These are phyloP conservation scores for Phytophthora aleatoria DNA, from an alignment of 352 stramenopile species.

Conservation along the genomic window DNA sequence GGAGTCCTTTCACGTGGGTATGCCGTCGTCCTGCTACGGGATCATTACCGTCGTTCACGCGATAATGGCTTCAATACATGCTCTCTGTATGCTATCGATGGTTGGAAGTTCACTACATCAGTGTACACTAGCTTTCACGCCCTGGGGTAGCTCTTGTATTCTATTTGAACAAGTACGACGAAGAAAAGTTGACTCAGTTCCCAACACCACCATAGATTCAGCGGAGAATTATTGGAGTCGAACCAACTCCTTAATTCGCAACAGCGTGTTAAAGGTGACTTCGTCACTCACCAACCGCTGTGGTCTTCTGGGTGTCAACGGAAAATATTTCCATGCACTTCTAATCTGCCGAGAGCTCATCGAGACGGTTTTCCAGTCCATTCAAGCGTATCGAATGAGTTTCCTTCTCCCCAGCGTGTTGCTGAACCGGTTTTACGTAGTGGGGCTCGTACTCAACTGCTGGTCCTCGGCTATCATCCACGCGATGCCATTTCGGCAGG, in stretches of 20 bases:
- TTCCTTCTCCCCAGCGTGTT: constrained; percentile 11
- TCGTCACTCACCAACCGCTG: constrained; percentile 5
- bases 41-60: constrained; percentile 2
- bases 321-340: constrained; percentile 11
- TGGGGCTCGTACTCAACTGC: constrained; percentile 18
- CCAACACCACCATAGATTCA: background rate
- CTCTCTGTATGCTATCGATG: constrained; percentile 5
- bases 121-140: background rate
- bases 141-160: constrained; percentile 1
- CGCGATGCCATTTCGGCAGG: constrained; percentile 4
- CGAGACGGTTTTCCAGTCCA: constrained; percentile 13
- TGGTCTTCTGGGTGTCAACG: constrained; percentile 19
- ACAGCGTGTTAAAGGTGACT: background rate
- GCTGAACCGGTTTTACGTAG: constrained; percentile 25
- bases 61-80: constrained; percentile 5
- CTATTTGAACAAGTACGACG: background rate
- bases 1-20: constrained; percentile 3
- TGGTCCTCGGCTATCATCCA: constrained; percentile 25
- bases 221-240: background rate
- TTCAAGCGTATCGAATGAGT: constrained; percentile 26
- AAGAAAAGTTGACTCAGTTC: background rate
- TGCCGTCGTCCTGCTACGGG: constrained; percentile 1
- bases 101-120: constrained; percentile 1
- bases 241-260: background rate
- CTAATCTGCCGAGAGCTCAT: constrained; percentile 9